Evolutionary conservation across 306 rosid genomes (phyloP).

Genomic region (Senna tora): DNA sequence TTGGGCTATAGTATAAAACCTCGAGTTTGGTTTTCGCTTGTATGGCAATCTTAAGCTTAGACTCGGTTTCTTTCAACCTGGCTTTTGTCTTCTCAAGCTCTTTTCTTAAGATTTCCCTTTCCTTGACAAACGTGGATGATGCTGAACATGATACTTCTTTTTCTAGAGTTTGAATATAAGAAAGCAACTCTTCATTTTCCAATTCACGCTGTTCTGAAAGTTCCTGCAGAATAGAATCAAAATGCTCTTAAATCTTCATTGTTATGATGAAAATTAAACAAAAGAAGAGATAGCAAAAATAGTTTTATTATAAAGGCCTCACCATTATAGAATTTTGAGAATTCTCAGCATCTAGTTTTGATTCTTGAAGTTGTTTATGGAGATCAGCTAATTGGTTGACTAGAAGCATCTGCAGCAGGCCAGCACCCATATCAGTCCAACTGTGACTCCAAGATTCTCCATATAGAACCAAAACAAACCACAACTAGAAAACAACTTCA

Average conservation of each 20-base stretch:
- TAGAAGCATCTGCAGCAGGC: constrained; percentile 57
- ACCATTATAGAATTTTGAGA: constrained; percentile 58
- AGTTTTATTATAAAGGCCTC: constrained; percentile 37
- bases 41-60: constrained; percentile 76
- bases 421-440: constrained; percentile 40
- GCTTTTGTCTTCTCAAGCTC: constrained; percentile 76
- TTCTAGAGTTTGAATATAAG: constrained; percentile 67
- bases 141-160: constrained; percentile 63
- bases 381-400: constrained; percentile 60
- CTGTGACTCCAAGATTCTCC: constrained; percentile 31
- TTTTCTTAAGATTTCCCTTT: constrained; percentile 72
- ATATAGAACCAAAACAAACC: constrained; percentile 24
- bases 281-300: constrained; percentile 21
- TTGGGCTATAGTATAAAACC: constrained; percentile 51
- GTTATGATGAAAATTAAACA: constrained; percentile 22
- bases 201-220: constrained; percentile 54
- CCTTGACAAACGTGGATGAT: constrained; percentile 75
- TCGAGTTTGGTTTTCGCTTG: constrained; percentile 93
- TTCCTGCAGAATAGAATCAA: constrained; percentile 49
- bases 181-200: constrained; percentile 65
- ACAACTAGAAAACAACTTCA: constrained; percentile 34
- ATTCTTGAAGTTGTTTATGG: constrained; percentile 62
- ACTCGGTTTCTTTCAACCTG: constrained; percentile 79
- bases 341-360: constrained; percentile 55
- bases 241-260: not conserved